A percentile compares a stretch with the other conserved stretches of the same genome.
Evolutionary conservation across 345 rosid species (phyloP).

Genomic region (Fremontodendron californicum): DNA sequence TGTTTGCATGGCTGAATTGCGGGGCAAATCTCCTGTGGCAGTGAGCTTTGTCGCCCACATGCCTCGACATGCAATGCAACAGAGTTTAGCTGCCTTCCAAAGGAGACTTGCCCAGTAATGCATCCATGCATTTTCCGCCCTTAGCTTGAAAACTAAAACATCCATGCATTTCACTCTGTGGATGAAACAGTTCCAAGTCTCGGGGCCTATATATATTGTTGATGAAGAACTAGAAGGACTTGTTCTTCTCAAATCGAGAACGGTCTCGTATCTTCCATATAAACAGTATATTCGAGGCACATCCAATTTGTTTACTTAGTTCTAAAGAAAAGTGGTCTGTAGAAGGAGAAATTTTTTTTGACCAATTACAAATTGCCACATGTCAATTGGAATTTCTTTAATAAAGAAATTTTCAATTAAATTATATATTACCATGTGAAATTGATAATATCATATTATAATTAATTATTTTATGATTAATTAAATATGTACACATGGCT

Average conservation of each 20-base stretch:
- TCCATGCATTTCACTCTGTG: neutral
- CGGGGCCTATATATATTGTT: neutral
- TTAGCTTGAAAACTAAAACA: neutral
- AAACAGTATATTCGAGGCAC: constrained; percentile 10
- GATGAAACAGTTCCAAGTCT: neutral
- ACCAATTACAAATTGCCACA: too few relatives aligned
- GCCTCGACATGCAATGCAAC: neutral
- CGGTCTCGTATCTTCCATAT: neutral
- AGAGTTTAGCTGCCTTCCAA: constrained; percentile 2
- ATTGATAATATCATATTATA: too few relatives aligned
- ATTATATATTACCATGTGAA: too few relatives aligned
- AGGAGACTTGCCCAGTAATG: constrained; percentile 14
- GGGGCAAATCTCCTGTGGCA: constrained; percentile 17
- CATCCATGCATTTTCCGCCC: neutral
- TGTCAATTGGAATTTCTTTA: too few relatives aligned
- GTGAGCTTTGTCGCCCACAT: neutral
- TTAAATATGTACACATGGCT: too few relatives aligned
- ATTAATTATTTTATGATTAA: too few relatives aligned
- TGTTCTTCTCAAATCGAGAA: neutral
- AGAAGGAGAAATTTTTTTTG: too few relatives aligned
- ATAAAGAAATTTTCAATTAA: too few relatives aligned
- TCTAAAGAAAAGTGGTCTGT: neutral
- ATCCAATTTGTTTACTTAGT: neutral
- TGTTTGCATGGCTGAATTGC: constrained; percentile 9
- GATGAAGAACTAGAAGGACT: neutral